Conservation (phyloP, 140 eudicot species). For the Flaveria floridana region DNA sequence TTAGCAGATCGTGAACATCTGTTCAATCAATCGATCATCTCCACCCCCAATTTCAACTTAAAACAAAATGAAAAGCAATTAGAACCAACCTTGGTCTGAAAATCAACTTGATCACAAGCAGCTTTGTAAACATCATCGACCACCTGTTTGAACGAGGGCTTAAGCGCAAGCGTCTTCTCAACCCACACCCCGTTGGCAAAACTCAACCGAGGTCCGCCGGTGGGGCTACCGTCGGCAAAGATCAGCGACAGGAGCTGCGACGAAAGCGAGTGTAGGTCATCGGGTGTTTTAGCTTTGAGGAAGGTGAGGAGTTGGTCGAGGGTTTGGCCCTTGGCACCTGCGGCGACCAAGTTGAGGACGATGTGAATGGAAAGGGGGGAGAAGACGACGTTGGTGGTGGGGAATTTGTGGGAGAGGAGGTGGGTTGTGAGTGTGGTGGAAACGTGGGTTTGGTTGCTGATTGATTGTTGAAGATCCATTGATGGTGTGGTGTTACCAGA, state of each 20-base stretch:
- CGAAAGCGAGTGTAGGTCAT: conserved; percentile 50
- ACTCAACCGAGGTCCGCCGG: conserved; percentile 61
- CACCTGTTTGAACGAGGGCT: conserved; percentile 47
- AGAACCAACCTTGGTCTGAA: conserved; percentile 53
- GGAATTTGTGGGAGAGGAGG: conserved; percentile 38
- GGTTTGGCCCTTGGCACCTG: conserved; percentile 65
- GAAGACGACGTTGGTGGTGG: conserved; percentile 50
- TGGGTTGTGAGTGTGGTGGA: conserved; percentile 48
- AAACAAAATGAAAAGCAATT: not conserved
- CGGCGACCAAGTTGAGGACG: conserved; percentile 51
- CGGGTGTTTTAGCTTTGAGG: conserved; percentile 47
- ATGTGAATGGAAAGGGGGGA: conserved; percentile 73
- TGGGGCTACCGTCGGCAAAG: conserved; percentile 50
- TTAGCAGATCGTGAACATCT: not conserved
- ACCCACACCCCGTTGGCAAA: conserved; percentile 71
- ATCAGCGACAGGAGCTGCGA: conserved; percentile 49
- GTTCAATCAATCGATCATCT: not conserved
- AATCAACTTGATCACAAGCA: conserved; percentile 53
- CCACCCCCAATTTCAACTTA: too few relatives aligned
- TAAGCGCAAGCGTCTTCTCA: conserved; percentile 47
- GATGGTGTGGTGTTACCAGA: not conserved
- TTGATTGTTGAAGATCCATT: conserved; percentile 51
- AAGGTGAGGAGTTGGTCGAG: conserved; percentile 54
- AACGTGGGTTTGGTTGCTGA: conserved; percentile 57
- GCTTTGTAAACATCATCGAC: conserved; percentile 53